Base-by-base conservation (phyloP, 225 moss, liverwort and hornwort species). In the Physcomitrellopsis africana region DNA sequence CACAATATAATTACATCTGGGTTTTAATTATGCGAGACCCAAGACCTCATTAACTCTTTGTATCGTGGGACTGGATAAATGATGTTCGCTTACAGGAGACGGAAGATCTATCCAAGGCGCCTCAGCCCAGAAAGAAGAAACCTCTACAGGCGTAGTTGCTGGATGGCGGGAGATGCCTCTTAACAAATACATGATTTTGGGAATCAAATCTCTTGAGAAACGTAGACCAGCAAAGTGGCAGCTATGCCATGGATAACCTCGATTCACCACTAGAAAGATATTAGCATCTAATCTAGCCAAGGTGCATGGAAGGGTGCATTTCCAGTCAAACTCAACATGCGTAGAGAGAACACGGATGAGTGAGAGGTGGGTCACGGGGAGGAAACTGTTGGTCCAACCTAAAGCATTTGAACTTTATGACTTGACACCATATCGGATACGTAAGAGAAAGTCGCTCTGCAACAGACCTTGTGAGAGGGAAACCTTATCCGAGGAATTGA, bases 91-190 rank as follows among this genome's bases (percentile, higher is more conserved):
- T 74, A n/a, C 6, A 82, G 78, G 78, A 82, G 67, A 65, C 56
- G 7, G 78, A 78, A 11, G 70, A 78, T 15, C 59, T 74, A 29
- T 60, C 55, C 2, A 74, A 78, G 24, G 60, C 60, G 15, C 23
- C 60, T 22, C 65, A 58, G 16, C 23, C 24, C 17, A 82, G 74
- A 58, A 74, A 82, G 24, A 77, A 77, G 52, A 77, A 65, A 3
- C 77, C 72, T 14, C 24, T 12, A 2, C 9, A 17, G 7, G 5
- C 1, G 49, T 0, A 0, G 1, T 15, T 14, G 63, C 0, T 29
- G 10, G 1, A 27, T 0, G 0, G 10, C 16, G 16, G 7, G 16
- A 1, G 24, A 14, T 7, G 41, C 11, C 11, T 71, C 12, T n/a
- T 10, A 57, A 49, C 11, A 5, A 46, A 47, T 46, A 43, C 8